A percentile compares a stretch with the other conserved stretches of the same genome.
Evolutionary conservation across 2,329 filamentous ascomycete species (phyloP).

Genomic region (Fusarium beomiforme): DNA sequence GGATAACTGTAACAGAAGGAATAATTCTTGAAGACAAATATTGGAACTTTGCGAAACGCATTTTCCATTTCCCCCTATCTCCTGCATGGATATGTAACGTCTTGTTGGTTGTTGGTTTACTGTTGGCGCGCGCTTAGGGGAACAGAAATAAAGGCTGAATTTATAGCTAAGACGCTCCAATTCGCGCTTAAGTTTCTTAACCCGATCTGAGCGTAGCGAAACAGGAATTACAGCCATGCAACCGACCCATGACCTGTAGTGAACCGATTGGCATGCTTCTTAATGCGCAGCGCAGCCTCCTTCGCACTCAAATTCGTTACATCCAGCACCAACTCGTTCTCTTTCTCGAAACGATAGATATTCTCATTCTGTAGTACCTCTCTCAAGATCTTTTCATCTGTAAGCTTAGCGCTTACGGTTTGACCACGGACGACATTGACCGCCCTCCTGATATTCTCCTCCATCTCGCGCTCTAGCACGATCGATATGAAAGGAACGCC

Average conservation of each 20-base stretch:
- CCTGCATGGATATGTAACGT: not conserved
- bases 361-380: not conserved
- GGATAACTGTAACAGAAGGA: not conserved
- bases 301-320: not conserved
- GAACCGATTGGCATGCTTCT: not conserved
- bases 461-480: not conserved
- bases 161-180: not conserved
- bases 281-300: not conserved
- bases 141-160: not conserved
- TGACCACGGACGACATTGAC: rapidly evolving
- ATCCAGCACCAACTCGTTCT: not conserved
- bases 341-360: not conserved
- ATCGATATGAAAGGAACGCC: not conserved
- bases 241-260: not conserved
- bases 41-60: not conserved
- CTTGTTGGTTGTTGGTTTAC: not conserved
- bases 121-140: not conserved
- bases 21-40: not conserved
- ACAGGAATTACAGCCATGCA: not conserved
- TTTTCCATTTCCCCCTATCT: not conserved
- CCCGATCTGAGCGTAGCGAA: not conserved
- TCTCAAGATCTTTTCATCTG: not conserved
- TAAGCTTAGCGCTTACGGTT: rapidly evolving
- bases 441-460: not conserved
- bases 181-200: not conserved